A percentile compares a stretch with the other conserved stretches of the same genome.
Conservation (phyloP, 306 rosid species). For the Neltuma alba region DNA sequence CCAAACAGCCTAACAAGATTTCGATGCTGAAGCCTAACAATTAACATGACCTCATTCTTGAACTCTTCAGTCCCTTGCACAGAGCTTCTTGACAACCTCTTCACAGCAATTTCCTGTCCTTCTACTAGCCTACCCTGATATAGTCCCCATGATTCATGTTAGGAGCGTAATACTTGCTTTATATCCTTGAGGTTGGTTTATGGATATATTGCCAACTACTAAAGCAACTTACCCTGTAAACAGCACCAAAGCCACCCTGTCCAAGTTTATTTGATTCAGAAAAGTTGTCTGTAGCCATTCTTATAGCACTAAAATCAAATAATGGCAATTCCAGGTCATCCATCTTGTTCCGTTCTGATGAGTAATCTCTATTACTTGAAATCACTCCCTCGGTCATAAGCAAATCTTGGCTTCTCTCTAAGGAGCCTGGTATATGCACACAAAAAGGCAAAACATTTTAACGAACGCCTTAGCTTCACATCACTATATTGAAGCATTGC, state of each 20-base stretch:
- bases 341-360: constrained; percentile 45
- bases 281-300: constrained; percentile 51
- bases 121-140: constrained; percentile 64
- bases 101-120: constrained; percentile 74
- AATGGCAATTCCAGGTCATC: constrained; percentile 59
- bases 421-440: constrained; percentile 47
- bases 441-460: constrained; percentile 16
- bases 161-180: constrained; percentile 9
- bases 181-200: neutral
- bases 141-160: constrained; percentile 20
- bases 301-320: constrained; percentile 51
- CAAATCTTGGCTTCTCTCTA: constrained; percentile 58
- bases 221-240: constrained; percentile 49
- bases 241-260: constrained; percentile 65
- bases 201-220: constrained; percentile 12
- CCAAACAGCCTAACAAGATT: constrained; percentile 75
- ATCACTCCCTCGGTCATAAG: constrained; percentile 46
- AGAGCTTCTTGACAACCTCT: constrained; percentile 66
- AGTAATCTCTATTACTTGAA: constrained; percentile 49
- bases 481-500: neutral
- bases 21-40: constrained; percentile 74
- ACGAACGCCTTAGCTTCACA: constrained; percentile 4
- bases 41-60: constrained; percentile 67
- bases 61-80: constrained; percentile 75
- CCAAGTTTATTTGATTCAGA: constrained; percentile 53